phyloP scores from a whole-genome alignment of 208 protist genomes.

The Spongospora subterranea region DNA sequence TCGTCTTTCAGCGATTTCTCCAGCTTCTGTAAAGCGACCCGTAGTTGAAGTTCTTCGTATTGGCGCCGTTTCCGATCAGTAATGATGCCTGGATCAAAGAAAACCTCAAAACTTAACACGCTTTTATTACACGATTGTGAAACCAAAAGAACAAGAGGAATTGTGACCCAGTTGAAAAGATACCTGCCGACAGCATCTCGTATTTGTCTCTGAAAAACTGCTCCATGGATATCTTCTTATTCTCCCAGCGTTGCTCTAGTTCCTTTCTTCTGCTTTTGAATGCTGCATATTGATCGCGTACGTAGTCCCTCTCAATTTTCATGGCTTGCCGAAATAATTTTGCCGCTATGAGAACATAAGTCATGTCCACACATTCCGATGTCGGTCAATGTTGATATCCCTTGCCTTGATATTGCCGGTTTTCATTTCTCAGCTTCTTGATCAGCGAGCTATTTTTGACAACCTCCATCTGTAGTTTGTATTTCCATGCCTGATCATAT shows the following conservation, averaged over 20 bases:
- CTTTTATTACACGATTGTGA: no score
- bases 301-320: slow-evolving; percentile 25
- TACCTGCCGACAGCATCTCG: slow-evolving; percentile 36
- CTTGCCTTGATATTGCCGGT: not conserved
- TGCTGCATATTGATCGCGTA: not conserved
- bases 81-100: no score
- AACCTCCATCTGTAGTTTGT: not conserved
- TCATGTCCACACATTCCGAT: no score
- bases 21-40: not conserved
- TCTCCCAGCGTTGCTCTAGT: slow-evolving; percentile 19
- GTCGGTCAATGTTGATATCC: not conserved
- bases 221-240: slow-evolving; percentile 36
- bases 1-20: slow-evolving; percentile 36
- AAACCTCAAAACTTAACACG: no score
- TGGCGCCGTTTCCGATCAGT: not conserved
- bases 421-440: not conserved
- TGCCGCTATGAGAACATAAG: not conserved
- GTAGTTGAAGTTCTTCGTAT: not conserved
- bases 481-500: not conserved
- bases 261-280: not conserved
- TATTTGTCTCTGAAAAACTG: slow-evolving; percentile 45
- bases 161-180: not conserved
- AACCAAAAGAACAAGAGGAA: no score
- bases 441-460: not conserved
- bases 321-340: slow-evolving; percentile 11